Percentiles rank a stretch among this genome's conserved stretches.
Conservation (phyloP, 1,284 basidiomycete genomes). For the Ganoderma meredithae region DNA sequence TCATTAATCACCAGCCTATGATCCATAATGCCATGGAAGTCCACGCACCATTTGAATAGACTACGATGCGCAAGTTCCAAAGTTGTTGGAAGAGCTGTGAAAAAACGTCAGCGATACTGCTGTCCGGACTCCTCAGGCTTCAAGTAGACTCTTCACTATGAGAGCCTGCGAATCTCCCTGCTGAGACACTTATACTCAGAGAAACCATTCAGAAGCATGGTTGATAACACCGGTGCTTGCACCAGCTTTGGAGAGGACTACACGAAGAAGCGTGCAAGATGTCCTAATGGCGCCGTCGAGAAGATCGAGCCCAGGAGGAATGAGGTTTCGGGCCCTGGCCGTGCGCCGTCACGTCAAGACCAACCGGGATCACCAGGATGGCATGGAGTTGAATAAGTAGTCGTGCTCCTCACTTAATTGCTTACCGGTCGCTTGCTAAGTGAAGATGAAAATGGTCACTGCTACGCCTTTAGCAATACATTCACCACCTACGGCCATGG, state of each 20-base stretch:
- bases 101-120: background rate
- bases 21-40: background rate
- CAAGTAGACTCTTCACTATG: too few relatives aligned
- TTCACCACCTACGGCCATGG: too few relatives aligned
- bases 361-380: background rate
- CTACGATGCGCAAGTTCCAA: background rate
- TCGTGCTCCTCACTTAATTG: background rate
- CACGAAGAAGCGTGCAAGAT: background rate
- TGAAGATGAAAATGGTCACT: background rate
- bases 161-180: background rate
- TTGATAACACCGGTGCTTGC: background rate
- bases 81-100: background rate
- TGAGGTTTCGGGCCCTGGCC: background rate
- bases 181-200: background rate
- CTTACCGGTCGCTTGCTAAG: background rate
- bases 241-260: background rate
- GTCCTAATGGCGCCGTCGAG: background rate
- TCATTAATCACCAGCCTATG: background rate
- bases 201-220: background rate
- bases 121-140: background rate
- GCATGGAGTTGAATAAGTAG: background rate
- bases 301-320: background rate
- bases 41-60: background rate
- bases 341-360: background rate
- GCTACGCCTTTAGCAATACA: background rate